Conservation (phyloP, 495 filamentous ascomycete genomes). For the Penicillium egyptiacum region DNA sequence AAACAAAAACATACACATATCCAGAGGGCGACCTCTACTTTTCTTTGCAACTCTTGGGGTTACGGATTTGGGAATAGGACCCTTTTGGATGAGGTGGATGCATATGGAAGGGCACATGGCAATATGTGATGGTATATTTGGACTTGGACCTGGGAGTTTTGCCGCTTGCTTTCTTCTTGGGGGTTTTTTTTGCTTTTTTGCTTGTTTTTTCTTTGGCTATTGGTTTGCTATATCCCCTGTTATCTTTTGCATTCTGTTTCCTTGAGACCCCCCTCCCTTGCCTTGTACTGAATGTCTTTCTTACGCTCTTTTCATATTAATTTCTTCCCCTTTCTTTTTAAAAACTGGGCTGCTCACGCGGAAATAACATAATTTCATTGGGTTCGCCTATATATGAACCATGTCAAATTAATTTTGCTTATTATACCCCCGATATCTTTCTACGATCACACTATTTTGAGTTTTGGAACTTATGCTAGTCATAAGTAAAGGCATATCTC, state of each 20-base stretch:
- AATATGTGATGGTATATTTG: constrained; percentile 8
- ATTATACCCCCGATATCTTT: constrained; percentile 26
- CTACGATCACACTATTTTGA: constrained; percentile 16
- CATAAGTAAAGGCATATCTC: constrained; percentile 14
- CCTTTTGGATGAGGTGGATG: constrained; percentile 13
- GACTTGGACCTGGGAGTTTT: constrained; percentile 14
- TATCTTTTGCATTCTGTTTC: neutral
- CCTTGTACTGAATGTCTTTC: constrained; percentile 16
- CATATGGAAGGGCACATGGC: constrained; percentile 17
- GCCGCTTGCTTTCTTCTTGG: constrained; percentile 10
- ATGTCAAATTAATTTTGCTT: constrained; percentile 23
- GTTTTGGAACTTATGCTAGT: constrained; percentile 10
- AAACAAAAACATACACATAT: constrained; percentile 24
- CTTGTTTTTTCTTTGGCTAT: neutral
- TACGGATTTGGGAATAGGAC: constrained; percentile 17
- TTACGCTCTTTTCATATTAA: constrained; percentile 17
- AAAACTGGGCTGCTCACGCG: constrained; percentile 38
- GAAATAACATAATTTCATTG: constrained; percentile 31
- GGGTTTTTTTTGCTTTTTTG: constrained; percentile 3
- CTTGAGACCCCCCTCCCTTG: neutral
- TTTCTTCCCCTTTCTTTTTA: constrained; percentile 9
- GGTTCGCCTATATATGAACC: constrained; percentile 22
- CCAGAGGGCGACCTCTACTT: constrained; percentile 33
- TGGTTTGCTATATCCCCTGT: constrained; percentile 6
- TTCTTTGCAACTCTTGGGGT: constrained; percentile 13